Base-by-base conservation (phyloP, 2,329 filamentous ascomycete species). In the Hypoxylon sp. region DNA sequence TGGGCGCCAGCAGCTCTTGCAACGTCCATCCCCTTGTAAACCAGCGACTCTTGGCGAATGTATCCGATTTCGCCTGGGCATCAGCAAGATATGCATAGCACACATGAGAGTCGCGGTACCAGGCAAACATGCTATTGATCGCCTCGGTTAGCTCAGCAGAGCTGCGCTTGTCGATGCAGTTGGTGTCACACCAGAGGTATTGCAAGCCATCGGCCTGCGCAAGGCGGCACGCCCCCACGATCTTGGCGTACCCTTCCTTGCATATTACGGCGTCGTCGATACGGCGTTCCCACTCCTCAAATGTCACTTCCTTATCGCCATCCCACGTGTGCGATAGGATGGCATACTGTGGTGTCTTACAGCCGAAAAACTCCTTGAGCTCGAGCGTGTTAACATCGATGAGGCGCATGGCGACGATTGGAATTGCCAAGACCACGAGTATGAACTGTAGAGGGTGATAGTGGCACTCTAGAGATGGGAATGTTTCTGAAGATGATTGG, bases 311-410 rank as follows among this genome's bases (percentile, higher is more conserved):
- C n/a, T 74, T 71, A 23, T 65, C 56, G 12, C 66, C 61, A 1
- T 71, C 73, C 79, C 79, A 81, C 0, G 75, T 77, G 56, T 81
- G 80, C 0, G 79, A 81, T 12, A 81, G 75, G 43, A 81, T 81
- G 7, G 78, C 78, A 50, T 81, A 81, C 2, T 53, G 67, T 0
- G 77, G 78, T 2, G 71, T 73, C 14, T 68, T 50, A 4, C 64
- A 21, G 2, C 71, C 70, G 59, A 74, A 68, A 57, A 78, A 77
- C 50, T 77, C 75, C 34, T 74, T 65, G 23, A 81, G 68, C 55
- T 77, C 63, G 41, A 75, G 70, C 19, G 76, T 81, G 5, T 72
- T 67, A 12, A 76, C 72, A 60, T 81, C 73, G 48, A 81, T 75
- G 23, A 81, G 75, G 39, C 77, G 75, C 79, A 81, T 81, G 16